phyloP scores from a whole-genome alignment of 1,139 yeast species.

The Groenewaldozyma auringiensis region DNA sequence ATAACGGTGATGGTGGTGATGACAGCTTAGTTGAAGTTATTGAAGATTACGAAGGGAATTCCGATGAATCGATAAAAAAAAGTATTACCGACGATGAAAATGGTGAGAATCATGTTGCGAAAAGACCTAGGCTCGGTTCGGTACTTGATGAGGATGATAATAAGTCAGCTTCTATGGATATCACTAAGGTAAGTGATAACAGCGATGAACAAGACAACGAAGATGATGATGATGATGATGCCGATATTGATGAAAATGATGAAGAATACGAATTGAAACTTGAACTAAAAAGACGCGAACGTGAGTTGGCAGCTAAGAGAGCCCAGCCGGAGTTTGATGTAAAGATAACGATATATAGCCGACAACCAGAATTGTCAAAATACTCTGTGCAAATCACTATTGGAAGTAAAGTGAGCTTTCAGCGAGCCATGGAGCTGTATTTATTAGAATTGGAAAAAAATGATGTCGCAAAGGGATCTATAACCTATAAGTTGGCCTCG shows the following conservation, averaged over 20 bases:
- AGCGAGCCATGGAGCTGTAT: not conserved
- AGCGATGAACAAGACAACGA: not conserved
- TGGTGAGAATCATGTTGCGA: slow-evolving; percentile 2
- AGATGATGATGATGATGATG: not conserved
- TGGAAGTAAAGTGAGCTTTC: not conserved
- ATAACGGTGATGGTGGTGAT: not conserved
- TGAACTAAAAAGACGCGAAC: not conserved
- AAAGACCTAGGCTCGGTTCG: no score
- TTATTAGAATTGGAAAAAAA: slow-evolving; percentile 1
- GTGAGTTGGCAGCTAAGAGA: not conserved
- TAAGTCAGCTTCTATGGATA: not conserved
- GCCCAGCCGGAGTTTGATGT: not conserved
- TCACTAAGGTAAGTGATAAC: not conserved
- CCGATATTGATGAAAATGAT: not conserved
- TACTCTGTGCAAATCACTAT: not conserved
- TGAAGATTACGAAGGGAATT: not conserved
- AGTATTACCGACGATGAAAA: slow-evolving; percentile 2
- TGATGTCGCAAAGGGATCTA: not conserved
- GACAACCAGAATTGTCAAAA: not conserved
- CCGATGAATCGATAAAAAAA: no score
- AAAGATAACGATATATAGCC: not conserved
- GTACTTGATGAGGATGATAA: not conserved
- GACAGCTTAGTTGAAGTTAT: not conserved
- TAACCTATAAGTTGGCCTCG: not conserved
- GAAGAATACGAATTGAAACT: not conserved